Evolutionary conservation across 2,329 filamentous ascomycete species (phyloP), one percentile per base, ranked within the genome.

Genomic region (Aspergillus puulaauensis): DNA sequence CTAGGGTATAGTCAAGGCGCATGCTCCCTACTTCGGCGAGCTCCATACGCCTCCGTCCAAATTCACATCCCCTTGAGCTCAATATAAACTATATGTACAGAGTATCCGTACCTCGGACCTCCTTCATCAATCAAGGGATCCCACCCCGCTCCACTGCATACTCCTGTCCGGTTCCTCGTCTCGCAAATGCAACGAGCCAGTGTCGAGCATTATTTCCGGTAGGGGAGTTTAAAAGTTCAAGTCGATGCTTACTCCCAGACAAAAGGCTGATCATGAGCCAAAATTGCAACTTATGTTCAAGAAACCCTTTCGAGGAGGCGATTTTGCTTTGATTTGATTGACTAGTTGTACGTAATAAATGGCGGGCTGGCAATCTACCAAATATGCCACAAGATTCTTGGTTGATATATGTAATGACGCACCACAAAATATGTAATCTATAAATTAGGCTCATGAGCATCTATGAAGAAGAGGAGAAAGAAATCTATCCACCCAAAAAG

Each of bases 101-200:
- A 46, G 23, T 31, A 24, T 21, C 23, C 27, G 14, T 46, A 15
- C 44, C 23, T 27, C 27, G 14, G 31, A 15, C 44, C 35, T 27
- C 39, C 33, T 39, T 37, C 45, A 37, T 52, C 48, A 39, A 59
- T 58, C 54, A 50, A 59, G 49, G 54, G 54, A 45, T 17, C 17
- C 43, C 11, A 4, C 19, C 21, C 44, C 44, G 17, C 15, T 17
- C 44, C 14, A 31, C 35, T 41, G 17, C 19, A 31, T 11, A 45
- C 19, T 24, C 12, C 17, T 23, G 17, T 12, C 5, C 27, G 15
- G 12, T 4, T 41, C 23, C 11, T 31, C 27, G 27, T 31, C 27
- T 31, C 27, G 17, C 17, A 37, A 50, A 44, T 40, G 45, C 41
- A 35, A 52, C 47, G 51, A 45, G 24, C 44, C 40, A 39, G n/a